Conservation (phyloP, 2,329 filamentous ascomycete species). For the Fusarium albidum region DNA sequence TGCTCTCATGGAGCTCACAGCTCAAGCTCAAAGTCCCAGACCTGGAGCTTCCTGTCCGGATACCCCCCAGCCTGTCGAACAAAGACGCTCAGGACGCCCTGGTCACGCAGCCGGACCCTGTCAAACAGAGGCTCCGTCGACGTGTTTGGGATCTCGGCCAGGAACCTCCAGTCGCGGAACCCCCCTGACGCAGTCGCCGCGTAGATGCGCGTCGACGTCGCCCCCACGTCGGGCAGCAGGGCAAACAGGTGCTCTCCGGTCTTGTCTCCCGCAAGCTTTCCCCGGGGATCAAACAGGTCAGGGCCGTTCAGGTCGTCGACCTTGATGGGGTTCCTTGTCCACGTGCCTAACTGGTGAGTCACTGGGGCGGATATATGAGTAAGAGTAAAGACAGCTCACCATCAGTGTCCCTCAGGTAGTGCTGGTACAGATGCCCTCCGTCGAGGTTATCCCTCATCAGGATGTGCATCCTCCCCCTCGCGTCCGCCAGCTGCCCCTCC, state of each 20-base stretch:
- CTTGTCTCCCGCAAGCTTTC: constrained; percentile 25
- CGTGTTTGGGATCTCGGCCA: constrained; percentile 23
- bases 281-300: constrained; percentile 24
- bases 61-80: constrained; percentile 17
- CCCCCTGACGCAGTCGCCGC: constrained; percentile 7
- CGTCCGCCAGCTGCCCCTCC: constrained; percentile 22
- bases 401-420: constrained; percentile 12
- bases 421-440: constrained; percentile 22
- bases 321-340: constrained; percentile 26
- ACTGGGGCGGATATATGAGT: no score
- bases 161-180: constrained; percentile 19
- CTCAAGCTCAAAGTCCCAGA: constrained; percentile 31
- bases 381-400: no score
- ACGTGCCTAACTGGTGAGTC: constrained; percentile 7
- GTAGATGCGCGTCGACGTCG: constrained; percentile 10
- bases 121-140: constrained; percentile 27
- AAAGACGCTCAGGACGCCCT: constrained; percentile 18
- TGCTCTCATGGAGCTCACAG: not conserved
- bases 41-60: constrained; percentile 23
- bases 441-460: constrained; percentile 25
- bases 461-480: constrained; percentile 20
- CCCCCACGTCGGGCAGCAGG: constrained; percentile 11
- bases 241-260: constrained; percentile 19
- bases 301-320: constrained; percentile 20
- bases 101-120: constrained; percentile 6